Evolutionary conservation across 2,329 filamentous ascomycete species (phyloP).

Genomic region (Trichoderma citrinoviride): DNA sequence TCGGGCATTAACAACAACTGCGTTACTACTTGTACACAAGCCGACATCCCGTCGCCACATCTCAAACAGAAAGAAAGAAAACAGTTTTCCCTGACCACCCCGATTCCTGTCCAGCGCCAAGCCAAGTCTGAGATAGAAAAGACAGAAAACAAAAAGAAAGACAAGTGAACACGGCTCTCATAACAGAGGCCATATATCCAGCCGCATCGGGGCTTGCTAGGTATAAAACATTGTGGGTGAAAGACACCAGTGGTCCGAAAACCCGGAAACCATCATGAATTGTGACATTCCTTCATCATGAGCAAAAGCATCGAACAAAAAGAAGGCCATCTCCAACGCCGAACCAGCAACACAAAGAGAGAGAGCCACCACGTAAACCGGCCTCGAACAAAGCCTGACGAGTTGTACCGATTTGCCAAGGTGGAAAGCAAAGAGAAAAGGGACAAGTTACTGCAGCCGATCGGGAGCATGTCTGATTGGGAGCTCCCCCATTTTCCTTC

Average conservation of each 20-base stretch:
- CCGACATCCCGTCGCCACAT: background rate
- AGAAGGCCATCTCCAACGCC: constrained; percentile 9
- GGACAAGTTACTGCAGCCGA: background rate
- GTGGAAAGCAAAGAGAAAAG: background rate
- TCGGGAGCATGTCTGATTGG: background rate
- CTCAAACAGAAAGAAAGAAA: constrained; percentile 2
- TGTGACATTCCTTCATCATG: constrained; percentile 16
- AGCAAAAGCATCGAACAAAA: constrained; percentile 1
- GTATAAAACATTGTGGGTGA: constrained; percentile 28
- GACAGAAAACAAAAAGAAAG: constrained; percentile 24
- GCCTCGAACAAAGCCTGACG: background rate
- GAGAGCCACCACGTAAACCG: background rate
- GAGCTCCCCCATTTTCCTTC: background rate
- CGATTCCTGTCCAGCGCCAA: constrained; percentile 21
- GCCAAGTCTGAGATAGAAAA: background rate
- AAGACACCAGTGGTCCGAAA: constrained; percentile 29
- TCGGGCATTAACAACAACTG: constrained; percentile 1
- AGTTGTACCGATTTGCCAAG: background rate
- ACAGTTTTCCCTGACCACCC: background rate
- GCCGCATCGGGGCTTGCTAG: constrained; percentile 25
- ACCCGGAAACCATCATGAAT: constrained; percentile 8
- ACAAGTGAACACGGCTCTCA: constrained; percentile 21
- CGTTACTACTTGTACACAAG: constrained; percentile 10
- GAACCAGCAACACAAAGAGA: background rate
- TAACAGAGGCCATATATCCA: constrained; percentile 17